A percentile compares a stretch with the other conserved stretches of the same genome.
Evolutionary conservation across 169 alveolate species (phyloP).

Genomic region (Theileria orientalis): DNA sequence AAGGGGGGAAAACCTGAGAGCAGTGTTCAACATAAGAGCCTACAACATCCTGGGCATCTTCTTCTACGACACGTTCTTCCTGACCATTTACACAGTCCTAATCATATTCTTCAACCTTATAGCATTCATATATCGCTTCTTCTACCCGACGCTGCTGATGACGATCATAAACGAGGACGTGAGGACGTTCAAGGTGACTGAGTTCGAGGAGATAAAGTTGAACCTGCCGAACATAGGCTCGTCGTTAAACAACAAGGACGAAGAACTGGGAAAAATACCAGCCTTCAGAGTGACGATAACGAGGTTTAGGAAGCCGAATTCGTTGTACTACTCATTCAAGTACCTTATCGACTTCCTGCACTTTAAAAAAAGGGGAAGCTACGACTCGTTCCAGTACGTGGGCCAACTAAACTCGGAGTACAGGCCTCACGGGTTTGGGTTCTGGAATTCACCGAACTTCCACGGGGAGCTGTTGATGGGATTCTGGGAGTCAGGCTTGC

Average conservation of each 20-base stretch:
- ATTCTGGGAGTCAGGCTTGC: conserved; percentile 85
- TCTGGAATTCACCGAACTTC: conserved; percentile 78
- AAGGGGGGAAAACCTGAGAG: conserved; percentile 2
- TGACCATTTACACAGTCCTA: conserved; percentile 13
- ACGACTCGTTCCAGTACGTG: conserved; percentile 67
- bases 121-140: conserved; percentile 34
- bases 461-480: conserved; percentile 86
- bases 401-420: conserved; percentile 81
- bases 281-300: background rate
- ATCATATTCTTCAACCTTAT: conserved; percentile 8
- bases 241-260: conserved; percentile 3
- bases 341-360: conserved; percentile 12
- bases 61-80: conserved; percentile 20
- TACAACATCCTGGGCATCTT: conserved; percentile 6
- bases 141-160: conserved; percentile 29
- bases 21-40: conserved; percentile 42
- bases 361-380: background rate
- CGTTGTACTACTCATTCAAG: conserved; percentile 17
- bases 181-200: conserved; percentile 7
- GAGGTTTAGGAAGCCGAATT: conserved; percentile 38
- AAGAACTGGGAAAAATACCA: conserved; percentile 6
- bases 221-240: conserved; percentile 44
- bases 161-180: conserved; percentile 15
- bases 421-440: conserved; percentile 88
- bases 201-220: conserved; percentile 13